Evolutionary conservation across 2,329 filamentous ascomycete genomes (phyloP).

Genomic region (Penicillium paneum): DNA sequence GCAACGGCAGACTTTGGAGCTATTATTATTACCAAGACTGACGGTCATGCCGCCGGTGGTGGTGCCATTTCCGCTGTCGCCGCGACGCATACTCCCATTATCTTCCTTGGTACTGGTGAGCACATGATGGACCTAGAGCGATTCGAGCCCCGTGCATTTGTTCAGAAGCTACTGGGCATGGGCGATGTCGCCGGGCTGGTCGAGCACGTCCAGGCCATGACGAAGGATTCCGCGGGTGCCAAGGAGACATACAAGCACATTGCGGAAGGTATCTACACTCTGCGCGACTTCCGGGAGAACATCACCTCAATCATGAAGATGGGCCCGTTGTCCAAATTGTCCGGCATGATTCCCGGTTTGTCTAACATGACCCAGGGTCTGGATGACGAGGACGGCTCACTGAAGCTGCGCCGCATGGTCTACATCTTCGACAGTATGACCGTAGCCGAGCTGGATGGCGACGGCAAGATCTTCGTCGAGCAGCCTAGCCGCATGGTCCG

Average conservation of each 20-base stretch:
- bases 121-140: slow-evolving; percentile 93
- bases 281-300: slow-evolving; percentile 91
- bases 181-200: slow-evolving; percentile 93
- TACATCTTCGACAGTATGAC: slow-evolving; percentile 99
- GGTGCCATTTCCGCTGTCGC: slow-evolving; percentile 97
- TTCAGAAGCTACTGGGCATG: slow-evolving; percentile 93
- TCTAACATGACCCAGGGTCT: slow-evolving; percentile 91
- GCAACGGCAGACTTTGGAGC: slow-evolving; percentile 94
- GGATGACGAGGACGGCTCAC: slow-evolving; percentile 92
- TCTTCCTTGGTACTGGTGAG: slow-evolving; percentile 96
- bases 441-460: slow-evolving; percentile 87
- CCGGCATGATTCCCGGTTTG: slow-evolving; percentile 96
- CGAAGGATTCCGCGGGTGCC: slow-evolving; percentile 71
- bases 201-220: slow-evolving; percentile 93
- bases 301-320: slow-evolving; percentile 99
- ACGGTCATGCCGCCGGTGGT: slow-evolving; percentile 91
- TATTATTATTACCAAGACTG: slow-evolving; percentile 98
- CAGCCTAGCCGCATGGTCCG: slow-evolving; percentile 91
- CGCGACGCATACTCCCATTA: slow-evolving; percentile 92
- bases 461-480: slow-evolving; percentile 90
- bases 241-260: slow-evolving; percentile 99
- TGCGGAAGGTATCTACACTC: slow-evolving; percentile 90
- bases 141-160: slow-evolving; percentile 88
- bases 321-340: slow-evolving; percentile 95
- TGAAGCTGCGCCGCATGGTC: slow-evolving; percentile 96